phyloP scores from a whole-genome alignment of 768 basidiomycete species.

The Naganishia kalamii region DNA sequence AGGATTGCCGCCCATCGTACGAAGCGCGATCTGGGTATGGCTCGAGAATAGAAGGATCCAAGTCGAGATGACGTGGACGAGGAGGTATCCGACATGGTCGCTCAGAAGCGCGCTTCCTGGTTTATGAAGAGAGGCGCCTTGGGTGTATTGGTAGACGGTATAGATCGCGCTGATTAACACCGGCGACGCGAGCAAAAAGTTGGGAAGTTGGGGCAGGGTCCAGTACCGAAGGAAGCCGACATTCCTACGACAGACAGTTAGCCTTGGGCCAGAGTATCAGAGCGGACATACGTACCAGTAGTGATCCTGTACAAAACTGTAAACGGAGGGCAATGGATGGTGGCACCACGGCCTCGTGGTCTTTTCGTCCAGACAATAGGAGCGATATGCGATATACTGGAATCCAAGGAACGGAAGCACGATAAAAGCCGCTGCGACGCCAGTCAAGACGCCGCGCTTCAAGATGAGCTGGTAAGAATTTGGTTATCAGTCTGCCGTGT shows the following conservation, averaged over 20 bases:
- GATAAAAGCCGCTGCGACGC: slow-evolving; percentile 51
- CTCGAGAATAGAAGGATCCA: slow-evolving; percentile 66
- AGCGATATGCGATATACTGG: slow-evolving; percentile 60
- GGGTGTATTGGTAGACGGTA: slow-evolving; percentile 40
- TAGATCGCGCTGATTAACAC: slow-evolving; percentile 54
- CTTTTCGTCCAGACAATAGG: slow-evolving; percentile 55
- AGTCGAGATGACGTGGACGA: slow-evolving; percentile 65
- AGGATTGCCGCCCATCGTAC: slow-evolving; percentile 69
- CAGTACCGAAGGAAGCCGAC: slow-evolving; percentile 80
- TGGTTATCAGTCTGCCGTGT: too few relatives aligned
- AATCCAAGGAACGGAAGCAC: slow-evolving; percentile 65
- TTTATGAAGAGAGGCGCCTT: not conserved
- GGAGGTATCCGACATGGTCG: slow-evolving; percentile 61
- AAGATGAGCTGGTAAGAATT: not conserved
- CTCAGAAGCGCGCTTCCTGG: slow-evolving; percentile 24
- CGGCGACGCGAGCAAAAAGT: slow-evolving; percentile 74
- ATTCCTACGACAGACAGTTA: slow-evolving; percentile 50
- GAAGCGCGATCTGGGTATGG: slow-evolving; percentile 79
- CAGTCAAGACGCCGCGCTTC: slow-evolving; percentile 44
- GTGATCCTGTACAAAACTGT: slow-evolving; percentile 67
- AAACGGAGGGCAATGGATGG: slow-evolving; percentile 60
- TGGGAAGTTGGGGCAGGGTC: slow-evolving; percentile 74
- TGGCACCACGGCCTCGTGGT: slow-evolving; percentile 62
- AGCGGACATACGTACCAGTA: slow-evolving; percentile 57
- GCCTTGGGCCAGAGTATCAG: not conserved